phyloP scores from a whole-genome alignment of 768 basidiomycete genomes.

The Filobasidium floriforme region DNA sequence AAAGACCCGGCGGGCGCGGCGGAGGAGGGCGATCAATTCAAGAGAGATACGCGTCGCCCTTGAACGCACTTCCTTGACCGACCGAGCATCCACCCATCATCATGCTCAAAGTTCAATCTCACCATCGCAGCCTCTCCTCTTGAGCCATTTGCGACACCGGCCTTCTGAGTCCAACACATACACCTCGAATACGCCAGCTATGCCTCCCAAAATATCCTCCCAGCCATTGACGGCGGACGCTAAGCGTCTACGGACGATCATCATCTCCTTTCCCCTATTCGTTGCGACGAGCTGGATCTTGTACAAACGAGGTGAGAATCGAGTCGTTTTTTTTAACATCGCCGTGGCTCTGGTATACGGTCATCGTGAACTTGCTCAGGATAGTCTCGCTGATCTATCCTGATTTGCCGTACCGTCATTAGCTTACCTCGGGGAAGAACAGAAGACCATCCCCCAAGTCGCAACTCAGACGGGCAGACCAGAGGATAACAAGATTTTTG shows the following conservation, averaged over 20 bases:
- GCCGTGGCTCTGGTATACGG: no score
- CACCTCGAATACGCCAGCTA: neutral
- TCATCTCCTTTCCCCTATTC: conserved; percentile 24
- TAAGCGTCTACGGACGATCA: conserved; percentile 19
- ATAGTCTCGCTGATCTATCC: neutral
- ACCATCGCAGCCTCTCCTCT: no score
- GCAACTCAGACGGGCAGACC: neutral
- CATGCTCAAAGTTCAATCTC: no score
- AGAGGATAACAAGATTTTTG: conserved; percentile 5
- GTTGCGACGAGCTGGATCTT: conserved; percentile 22
- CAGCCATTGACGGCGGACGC: conserved; percentile 15
- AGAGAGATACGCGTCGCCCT: no score
- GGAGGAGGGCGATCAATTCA: no score
- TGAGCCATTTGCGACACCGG: no score
- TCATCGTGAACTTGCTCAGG: no score
- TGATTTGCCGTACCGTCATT: neutral
- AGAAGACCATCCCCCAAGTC: conserved; percentile 15
- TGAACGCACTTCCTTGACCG: no score
- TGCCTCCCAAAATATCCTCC: neutral
- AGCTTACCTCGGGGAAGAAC: conserved; percentile 25
- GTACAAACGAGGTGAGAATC: conserved; percentile 25
- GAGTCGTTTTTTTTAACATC: no score
- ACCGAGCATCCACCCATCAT: no score
- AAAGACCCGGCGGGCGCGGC: no score
- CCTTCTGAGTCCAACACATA: no score